These are phyloP conservation scores for Pyrenophora teres DNA, from an alignment of 2,329 filamentous ascomycete species.

Conservation along the genomic window DNA sequence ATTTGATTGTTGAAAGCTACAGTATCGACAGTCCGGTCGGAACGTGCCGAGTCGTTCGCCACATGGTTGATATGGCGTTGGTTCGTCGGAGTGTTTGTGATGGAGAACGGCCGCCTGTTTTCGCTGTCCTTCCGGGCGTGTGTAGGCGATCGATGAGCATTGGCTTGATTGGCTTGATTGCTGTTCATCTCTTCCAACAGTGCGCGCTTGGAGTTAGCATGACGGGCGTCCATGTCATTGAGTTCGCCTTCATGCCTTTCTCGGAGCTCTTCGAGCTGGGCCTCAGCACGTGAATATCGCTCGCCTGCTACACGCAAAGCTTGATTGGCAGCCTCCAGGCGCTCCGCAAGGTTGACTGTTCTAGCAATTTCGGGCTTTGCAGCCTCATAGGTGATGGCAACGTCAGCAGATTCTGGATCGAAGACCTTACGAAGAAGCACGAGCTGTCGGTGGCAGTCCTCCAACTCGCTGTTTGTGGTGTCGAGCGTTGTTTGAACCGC, in stretches of 20 bases:
- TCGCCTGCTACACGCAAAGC: slow-evolving; percentile 83
- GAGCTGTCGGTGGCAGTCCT: slow-evolving; percentile 78
- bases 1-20: slow-evolving; percentile 84
- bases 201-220: slow-evolving; percentile 69
- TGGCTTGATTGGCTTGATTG: slow-evolving; percentile 69
- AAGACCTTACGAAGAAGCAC: slow-evolving; percentile 84
- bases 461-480: slow-evolving; percentile 77
- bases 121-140: slow-evolving; percentile 66
- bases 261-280: slow-evolving; percentile 78
- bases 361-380: slow-evolving; percentile 69
- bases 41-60: slow-evolving; percentile 76
- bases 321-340: slow-evolving; percentile 86
- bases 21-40: slow-evolving; percentile 83
- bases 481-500: slow-evolving; percentile 81
- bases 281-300: slow-evolving; percentile 79
- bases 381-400: slow-evolving; percentile 70
- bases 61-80: slow-evolving; percentile 71
- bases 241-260: slow-evolving; percentile 73
- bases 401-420: slow-evolving; percentile 72
- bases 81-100: slow-evolving; percentile 73
- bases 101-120: slow-evolving; percentile 68
- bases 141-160: slow-evolving; percentile 67
- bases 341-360: slow-evolving; percentile 77
- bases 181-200: slow-evolving; percentile 85
- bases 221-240: slow-evolving; percentile 65